These are phyloP conservation scores for Geranomyces variabilis DNA, from an alignment of 192 early-diverging fungal genomes.

Conservation along the genomic window DNA sequence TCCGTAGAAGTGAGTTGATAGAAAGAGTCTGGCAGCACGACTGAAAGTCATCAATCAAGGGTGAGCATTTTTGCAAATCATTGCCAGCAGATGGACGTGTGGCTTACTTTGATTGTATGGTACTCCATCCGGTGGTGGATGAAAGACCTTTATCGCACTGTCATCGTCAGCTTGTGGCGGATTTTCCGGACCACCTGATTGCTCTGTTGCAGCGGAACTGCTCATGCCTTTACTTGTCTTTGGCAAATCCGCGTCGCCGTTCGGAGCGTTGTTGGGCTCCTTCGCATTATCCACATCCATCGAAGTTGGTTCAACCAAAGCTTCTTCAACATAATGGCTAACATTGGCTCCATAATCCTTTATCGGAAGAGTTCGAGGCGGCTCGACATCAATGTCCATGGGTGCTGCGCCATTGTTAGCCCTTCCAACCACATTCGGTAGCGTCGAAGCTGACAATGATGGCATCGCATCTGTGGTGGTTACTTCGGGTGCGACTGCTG, in stretches of 20 bases:
- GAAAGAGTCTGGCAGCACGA: slow-evolving; percentile 86
- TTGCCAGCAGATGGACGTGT: background rate
- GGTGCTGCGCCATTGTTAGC: background rate
- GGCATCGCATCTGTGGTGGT: slow-evolving; percentile 28
- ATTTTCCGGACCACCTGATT: too few species aligned
- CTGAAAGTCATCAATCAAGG: slow-evolving; percentile 42
- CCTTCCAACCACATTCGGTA: background rate
- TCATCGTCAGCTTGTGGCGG: too few species aligned
- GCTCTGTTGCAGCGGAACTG: too few species aligned
- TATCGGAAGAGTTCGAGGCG: background rate
- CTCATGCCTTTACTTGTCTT: too few species aligned
- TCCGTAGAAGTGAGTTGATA: slow-evolving; percentile 77
- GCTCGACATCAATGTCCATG: background rate
- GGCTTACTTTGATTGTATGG: slow-evolving; percentile 4
- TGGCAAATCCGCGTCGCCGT: too few species aligned
- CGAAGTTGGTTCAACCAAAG: background rate
- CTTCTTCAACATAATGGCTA: slow-evolving; percentile 16
- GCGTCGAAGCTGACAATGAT: background rate
- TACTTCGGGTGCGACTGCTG: too few species aligned
- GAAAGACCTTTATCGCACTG: slow-evolving; percentile 6
- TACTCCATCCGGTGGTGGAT: slow-evolving; percentile 44
- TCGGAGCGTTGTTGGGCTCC: too few species aligned
- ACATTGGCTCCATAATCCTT: slow-evolving; percentile 12
- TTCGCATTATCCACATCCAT: background rate
- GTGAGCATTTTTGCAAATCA: background rate